phyloP scores from a whole-genome alignment of 2,329 filamentous ascomycete species.

The Microdochium trichocladiopsis region DNA sequence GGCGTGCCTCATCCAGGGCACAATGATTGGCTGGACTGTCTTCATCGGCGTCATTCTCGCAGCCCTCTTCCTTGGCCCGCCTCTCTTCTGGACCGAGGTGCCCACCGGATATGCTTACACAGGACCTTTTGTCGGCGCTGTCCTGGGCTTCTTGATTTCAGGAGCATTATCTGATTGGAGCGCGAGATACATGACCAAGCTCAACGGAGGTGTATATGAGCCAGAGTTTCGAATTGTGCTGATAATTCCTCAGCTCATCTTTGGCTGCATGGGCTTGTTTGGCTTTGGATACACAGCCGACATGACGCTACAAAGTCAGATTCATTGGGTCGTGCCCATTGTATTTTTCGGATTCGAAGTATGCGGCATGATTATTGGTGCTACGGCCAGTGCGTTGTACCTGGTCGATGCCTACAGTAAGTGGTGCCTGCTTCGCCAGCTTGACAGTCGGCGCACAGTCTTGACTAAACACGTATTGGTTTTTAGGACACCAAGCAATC shows the following conservation, averaged over 20 bases:
- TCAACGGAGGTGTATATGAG: conserved; percentile 32
- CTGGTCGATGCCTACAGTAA: conserved; percentile 87
- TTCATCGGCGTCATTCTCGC: conserved; percentile 81
- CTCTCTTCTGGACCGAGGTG: conserved; percentile 75
- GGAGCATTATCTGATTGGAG: conserved; percentile 68
- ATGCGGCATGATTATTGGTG: conserved; percentile 85
- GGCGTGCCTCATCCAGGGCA: conserved; percentile 73
- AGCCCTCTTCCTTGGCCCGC: conserved; percentile 74
- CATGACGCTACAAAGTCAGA: conserved; percentile 46
- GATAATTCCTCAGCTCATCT: conserved; percentile 72
- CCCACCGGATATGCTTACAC: conserved; percentile 83
- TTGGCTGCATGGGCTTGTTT: conserved; percentile 72
- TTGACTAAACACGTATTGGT: not conserved
- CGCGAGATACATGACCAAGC: conserved; percentile 42
- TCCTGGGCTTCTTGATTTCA: conserved; percentile 70
- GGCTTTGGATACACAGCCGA: conserved; percentile 73
- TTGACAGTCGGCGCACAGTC: not conserved
- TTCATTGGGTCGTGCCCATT: conserved; percentile 67
- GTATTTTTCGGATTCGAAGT: conserved; percentile 82
- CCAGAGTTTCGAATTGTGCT: conserved; percentile 40
- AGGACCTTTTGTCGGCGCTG: conserved; percentile 75
- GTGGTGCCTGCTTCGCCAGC: conserved; percentile 24
- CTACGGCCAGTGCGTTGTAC: conserved; percentile 78
- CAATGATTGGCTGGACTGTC: conserved; percentile 92
- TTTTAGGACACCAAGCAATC: conserved; percentile 65